Base-by-base conservation (phyloP, 225 moss, liverwort and hornwort genomes). In the Rhytidiadelphus loreus region DNA sequence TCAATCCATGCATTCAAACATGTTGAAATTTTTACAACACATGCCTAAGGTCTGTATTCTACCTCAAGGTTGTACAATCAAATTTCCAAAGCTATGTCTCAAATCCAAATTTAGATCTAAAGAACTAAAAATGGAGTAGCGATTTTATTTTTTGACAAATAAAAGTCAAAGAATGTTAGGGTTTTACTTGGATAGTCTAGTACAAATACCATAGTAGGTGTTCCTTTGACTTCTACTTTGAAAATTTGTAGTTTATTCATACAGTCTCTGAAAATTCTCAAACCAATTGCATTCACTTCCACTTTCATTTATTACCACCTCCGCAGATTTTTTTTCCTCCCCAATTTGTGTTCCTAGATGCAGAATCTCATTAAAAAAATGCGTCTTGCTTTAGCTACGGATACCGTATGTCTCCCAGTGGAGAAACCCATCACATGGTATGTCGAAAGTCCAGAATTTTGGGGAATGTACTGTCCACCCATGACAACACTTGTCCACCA, bases 41-140 rank as follows among this genome's bases (percentile, higher is more conserved):
- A n/a, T n/a, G n/a, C n/a, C n/a, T n/a, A n/a, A n/a, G n/a, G n/a
- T n/a, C n/a, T n/a, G n/a, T n/a, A n/a, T n/a, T n/a, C n/a, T n/a
- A n/a, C n/a, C n/a, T n/a, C 39, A 23, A 23, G 13, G 8, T 13
- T 39, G 24, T 23, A 69, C 1, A 2, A 0, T 39, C 4, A 0
- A 13, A 39, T 68, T 2, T 13, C 23, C 7, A 23, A 23, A 23
- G 23, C 13, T 7, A 23, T 13, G 2, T 23, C 23, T 68, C n/a
- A 13, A 37, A 24, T 24, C 14, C 24, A 69, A 39, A 69, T 69
- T 39, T 2, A 24, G 8, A 8, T 8, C 8, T 24, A 69, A 3
- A 39, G 13, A 23, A 39, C 39, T 14, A 23, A 5, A 69, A 24
- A 5, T 8, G 5, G 1, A n/a, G 3, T 14, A 19, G 8, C 25